Evolutionary conservation across 2,329 filamentous ascomycete species (phyloP).

Genomic region (Aspergillus quadricinctus): DNA sequence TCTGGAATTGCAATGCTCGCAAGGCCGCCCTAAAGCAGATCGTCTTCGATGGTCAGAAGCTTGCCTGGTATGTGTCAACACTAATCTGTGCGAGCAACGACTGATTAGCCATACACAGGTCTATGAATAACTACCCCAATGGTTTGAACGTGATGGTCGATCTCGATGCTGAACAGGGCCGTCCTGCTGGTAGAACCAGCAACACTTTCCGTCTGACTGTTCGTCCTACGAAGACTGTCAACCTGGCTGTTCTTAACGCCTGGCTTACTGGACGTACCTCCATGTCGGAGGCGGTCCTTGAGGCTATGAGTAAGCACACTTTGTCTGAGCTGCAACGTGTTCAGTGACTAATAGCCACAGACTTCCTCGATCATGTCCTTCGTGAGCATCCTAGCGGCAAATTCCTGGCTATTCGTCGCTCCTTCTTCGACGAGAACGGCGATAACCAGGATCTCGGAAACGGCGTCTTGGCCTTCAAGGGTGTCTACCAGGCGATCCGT

Average conservation of each 20-base stretch:
- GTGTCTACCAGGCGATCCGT: slow-evolving; percentile 80
- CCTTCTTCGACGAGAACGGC: slow-evolving; percentile 65
- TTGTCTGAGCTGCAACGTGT: not conserved
- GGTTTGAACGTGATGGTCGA: slow-evolving; percentile 62
- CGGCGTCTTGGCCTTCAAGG: slow-evolving; percentile 75
- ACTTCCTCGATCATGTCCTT: slow-evolving; percentile 85
- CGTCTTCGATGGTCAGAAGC: slow-evolving; percentile 77
- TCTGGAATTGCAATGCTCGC: slow-evolving; percentile 65
- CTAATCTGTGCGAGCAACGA: slow-evolving; percentile 9
- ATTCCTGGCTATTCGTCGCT: slow-evolving; percentile 71
- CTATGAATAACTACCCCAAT: slow-evolving; percentile 29
- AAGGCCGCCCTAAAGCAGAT: slow-evolving; percentile 57
- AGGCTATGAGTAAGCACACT: slow-evolving; percentile 63
- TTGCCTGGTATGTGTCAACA: slow-evolving; percentile 66
- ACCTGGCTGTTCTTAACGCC: slow-evolving; percentile 59
- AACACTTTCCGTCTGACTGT: slow-evolving; percentile 61
- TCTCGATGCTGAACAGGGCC: slow-evolving; percentile 62
- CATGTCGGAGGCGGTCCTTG: slow-evolving; percentile 65
- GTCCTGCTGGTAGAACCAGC: slow-evolving; percentile 31
- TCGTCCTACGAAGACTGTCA: slow-evolving; percentile 61
- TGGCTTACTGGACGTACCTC: slow-evolving; percentile 61
- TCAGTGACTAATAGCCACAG: slow-evolving; percentile 27
- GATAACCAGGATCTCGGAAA: slow-evolving; percentile 54
- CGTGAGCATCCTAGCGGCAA: slow-evolving; percentile 69
- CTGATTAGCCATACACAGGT: slow-evolving; percentile 28